Percentiles rank a stretch among this genome's conserved stretches.
Conservation (phyloP, 169 alveolate genomes). For the Miamiensis avidus region DNA sequence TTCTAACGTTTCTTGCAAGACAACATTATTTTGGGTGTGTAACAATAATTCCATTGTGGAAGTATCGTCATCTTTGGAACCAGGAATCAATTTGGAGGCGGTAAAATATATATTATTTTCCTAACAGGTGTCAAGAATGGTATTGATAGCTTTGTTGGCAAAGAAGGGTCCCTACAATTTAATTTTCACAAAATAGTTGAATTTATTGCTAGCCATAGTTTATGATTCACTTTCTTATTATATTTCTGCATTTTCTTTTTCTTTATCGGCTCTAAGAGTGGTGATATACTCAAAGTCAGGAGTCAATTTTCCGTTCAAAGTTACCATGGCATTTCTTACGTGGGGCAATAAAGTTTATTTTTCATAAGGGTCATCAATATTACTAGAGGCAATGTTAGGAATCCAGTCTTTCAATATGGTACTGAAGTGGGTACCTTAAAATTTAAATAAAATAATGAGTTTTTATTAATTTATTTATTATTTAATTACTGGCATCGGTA, state of each 20-base stretch:
- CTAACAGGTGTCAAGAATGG: neutral
- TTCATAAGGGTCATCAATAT: constrained; percentile 2
- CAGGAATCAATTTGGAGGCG: neutral
- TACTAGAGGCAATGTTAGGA: constrained; percentile 15
- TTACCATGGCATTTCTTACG: neutral
- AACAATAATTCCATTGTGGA: neutral
- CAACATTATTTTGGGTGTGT: neutral
- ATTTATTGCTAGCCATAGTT: neutral
- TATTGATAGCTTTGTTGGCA: neutral
- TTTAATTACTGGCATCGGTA: constrained; percentile 63
- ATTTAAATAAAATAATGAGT: neutral
- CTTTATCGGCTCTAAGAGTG: neutral
- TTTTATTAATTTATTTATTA: neutral
- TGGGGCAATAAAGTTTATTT: neutral
- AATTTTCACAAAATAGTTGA: neutral
- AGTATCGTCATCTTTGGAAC: neutral
- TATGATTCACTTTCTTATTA: too few species aligned
- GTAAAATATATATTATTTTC: neutral
- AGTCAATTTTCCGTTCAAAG: neutral
- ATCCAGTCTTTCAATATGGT: constrained; percentile 20
- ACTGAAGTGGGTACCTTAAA: constrained; percentile 14
- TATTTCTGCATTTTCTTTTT: neutral
- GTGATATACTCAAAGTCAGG: neutral
- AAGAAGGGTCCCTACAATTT: neutral
- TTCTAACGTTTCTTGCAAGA: neutral